Evolutionary conservation across 2,329 filamentous ascomycete species (phyloP), one percentile per base, ranked within the genome.

Genomic region (Fusarium incarnatum): DNA sequence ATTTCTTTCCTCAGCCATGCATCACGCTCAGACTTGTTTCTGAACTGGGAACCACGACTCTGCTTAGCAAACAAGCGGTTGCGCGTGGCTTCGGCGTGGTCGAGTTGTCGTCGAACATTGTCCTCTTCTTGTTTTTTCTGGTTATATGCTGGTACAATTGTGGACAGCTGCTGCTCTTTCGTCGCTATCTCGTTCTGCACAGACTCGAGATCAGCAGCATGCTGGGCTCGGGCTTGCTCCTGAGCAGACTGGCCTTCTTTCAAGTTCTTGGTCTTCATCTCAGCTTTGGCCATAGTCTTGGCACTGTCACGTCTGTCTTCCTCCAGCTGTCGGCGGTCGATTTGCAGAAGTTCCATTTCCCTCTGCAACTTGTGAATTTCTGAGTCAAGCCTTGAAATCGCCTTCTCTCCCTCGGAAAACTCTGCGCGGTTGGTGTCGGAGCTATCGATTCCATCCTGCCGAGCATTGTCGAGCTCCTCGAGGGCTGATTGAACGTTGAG

Each of bases 51-150:
- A 71, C 92, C 94, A 47, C 95, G 91, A 45, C 92, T 94, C 81
- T 99, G 95, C 79, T 99, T 99, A 53, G 92, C 93, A 77, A 97
- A 93, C 10, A 99, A 87, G 40, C 94, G 90, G 70, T 92, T 89
- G 44, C 93, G 87, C 8, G 88, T 87, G 10, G 91, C 91, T 75
- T 97, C 92, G 1, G 92, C 92, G 52, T 92, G 86, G 48, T 94
- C 91, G 13, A 98, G 85, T 63, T 92, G 89, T 58, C 90, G 85
- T 75, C 90, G 91, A 28, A 93, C 84, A 18, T 88, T 86, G 18
- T 87, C 86, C 77, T 98, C 96, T 63, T 93, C 87, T 54, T 89
- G 85, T 78, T 91, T 94, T 70, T 90, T 90, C 64, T 88, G 84
- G 56, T 90, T 91, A 77, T 93, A 97, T 22, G 92, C 85, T 0